Evolutionary conservation across 257 asterid species (phyloP).

Genomic region (Solanum chiquidenum): DNA sequence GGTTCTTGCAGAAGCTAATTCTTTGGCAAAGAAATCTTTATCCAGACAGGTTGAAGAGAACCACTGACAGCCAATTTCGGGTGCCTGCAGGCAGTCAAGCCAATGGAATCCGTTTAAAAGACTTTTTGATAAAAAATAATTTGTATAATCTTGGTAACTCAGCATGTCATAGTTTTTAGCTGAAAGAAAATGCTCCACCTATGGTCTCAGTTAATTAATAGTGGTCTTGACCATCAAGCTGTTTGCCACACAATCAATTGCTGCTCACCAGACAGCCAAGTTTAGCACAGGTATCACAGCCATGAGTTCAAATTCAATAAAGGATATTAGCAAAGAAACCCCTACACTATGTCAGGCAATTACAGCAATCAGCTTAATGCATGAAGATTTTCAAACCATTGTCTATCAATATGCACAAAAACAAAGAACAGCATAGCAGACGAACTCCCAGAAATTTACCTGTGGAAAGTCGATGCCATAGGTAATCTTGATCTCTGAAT

Average conservation of each 20-base stretch:
- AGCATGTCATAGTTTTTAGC: neutral
- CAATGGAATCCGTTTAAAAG: neutral
- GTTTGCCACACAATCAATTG: neutral
- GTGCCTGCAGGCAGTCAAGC: constrained; percentile 41
- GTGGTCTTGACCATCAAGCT: neutral
- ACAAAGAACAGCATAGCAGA: neutral
- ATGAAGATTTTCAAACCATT: neutral
- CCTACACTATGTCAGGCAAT: neutral
- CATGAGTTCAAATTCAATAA: neutral
- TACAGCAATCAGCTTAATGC: neutral
- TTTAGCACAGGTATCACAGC: neutral
- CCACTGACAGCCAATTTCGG: constrained; percentile 85
- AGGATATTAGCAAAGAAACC: neutral
- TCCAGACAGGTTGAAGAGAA: constrained; percentile 46
- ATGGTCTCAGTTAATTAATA: neutral
- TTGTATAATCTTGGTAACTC: neutral
- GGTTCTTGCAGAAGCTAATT: constrained; percentile 77
- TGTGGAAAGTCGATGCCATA: constrained; percentile 83
- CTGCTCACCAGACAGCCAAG: neutral
- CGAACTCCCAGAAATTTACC: constrained; percentile 19
- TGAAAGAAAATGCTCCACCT: neutral
- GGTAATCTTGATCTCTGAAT: constrained; percentile 38
- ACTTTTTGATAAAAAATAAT: neutral
- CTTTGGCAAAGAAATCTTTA: constrained; percentile 37
- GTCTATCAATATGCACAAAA: neutral